Percentiles rank a stretch among this genome's conserved stretches.
phyloP scores from a whole-genome alignment of 345 rosid genomes.

The Angophora floribunda region DNA sequence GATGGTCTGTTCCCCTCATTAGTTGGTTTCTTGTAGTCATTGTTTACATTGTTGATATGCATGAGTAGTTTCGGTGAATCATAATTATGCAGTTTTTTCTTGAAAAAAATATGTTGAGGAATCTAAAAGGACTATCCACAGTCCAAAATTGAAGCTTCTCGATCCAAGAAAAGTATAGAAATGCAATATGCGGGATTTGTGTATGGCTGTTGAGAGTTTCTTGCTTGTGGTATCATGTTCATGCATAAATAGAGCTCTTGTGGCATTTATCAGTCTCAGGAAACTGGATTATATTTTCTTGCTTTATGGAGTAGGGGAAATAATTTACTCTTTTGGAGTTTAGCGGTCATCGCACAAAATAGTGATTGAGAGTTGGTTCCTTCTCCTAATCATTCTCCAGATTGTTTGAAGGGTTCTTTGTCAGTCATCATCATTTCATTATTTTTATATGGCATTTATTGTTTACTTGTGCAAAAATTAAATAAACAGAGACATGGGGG shows the following conservation, averaged over 20 bases:
- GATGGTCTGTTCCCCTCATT: background rate
- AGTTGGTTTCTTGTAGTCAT: background rate
- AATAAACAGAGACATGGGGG: constrained; percentile 87
- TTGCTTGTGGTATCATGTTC: background rate
- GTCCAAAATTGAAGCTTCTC: background rate
- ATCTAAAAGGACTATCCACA: background rate
- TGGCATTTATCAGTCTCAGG: background rate
- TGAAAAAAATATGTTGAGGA: background rate
- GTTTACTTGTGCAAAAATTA: constrained; percentile 9
- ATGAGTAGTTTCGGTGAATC: background rate
- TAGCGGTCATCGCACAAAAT: background rate
- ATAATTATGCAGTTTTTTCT: background rate
- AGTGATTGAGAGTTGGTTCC: background rate
- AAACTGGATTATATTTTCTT: background rate
- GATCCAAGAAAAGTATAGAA: background rate
- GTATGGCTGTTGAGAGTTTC: background rate
- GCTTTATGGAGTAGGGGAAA: background rate
- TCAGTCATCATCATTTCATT: background rate
- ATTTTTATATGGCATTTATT: background rate
- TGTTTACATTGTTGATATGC: background rate
- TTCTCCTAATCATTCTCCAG: background rate
- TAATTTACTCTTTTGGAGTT: background rate
- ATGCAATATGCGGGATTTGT: background rate
- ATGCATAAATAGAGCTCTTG: background rate
- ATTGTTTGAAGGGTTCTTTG: background rate